Percentiles rank a stretch among this genome's conserved stretches.
phyloP scores from a whole-genome alignment of 768 basidiomycete genomes.

The Lentinula lateritia region DNA sequence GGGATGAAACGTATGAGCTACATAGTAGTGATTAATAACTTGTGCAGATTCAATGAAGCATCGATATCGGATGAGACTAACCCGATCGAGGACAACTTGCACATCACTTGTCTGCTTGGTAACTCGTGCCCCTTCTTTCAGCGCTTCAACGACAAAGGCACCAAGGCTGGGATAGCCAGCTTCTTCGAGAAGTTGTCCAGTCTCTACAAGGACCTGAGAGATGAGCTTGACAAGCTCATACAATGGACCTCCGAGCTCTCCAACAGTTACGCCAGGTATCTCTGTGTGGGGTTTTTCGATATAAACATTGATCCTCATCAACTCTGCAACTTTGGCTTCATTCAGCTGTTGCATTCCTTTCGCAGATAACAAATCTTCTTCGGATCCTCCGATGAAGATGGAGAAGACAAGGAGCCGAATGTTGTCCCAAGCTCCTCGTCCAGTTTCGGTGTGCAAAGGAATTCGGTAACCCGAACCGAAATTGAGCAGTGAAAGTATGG shows the following conservation, averaged over 20 bases:
- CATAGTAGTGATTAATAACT: constrained; percentile 4
- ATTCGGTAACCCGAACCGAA: constrained; percentile 79
- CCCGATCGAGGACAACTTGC: constrained; percentile 62
- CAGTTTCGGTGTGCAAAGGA: constrained; percentile 64
- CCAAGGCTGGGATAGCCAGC: constrained; percentile 69
- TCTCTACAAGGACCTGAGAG: constrained; percentile 59
- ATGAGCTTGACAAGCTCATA: constrained; percentile 71
- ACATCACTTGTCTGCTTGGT: constrained; percentile 25
- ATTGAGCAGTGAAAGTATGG: constrained; percentile 73
- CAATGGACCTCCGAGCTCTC: constrained; percentile 70
- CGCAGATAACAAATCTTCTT: constrained; percentile 58
- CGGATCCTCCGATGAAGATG: constrained; percentile 52
- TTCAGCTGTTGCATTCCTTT: constrained; percentile 54
- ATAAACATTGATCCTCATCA: constrained; percentile 68
- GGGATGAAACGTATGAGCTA: constrained; percentile 76
- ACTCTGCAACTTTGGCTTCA: constrained; percentile 57
- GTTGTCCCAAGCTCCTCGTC: constrained; percentile 80
- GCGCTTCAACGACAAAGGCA: constrained; percentile 61
- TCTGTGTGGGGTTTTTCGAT: constrained; percentile 64
- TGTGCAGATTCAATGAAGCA: constrained; percentile 6
- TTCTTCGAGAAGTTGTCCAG: constrained; percentile 57
- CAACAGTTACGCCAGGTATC: constrained; percentile 66
- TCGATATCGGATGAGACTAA: constrained; percentile 20
- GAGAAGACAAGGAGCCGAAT: constrained; percentile 72
- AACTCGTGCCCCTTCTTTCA: constrained; percentile 44